Conservation (phyloP, 1,284 basidiomycete genomes). For the Coniophora puteana region DNA sequence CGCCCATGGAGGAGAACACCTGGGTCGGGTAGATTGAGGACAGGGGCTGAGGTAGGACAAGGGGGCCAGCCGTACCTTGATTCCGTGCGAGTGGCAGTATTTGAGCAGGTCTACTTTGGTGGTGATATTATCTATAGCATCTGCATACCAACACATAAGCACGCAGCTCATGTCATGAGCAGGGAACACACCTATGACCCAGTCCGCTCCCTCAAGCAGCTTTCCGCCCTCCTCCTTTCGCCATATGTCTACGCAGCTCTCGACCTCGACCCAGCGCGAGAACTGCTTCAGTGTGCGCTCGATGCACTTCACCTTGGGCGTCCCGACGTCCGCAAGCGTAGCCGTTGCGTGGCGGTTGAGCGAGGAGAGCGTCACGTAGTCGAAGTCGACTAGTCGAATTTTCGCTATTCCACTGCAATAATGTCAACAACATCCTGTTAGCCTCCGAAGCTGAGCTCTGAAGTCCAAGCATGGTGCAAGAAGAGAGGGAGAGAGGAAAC, state of each 20-base stretch:
- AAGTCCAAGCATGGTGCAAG: neutral
- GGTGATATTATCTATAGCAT: conserved; percentile 95
- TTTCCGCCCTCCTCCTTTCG: conserved; percentile 70
- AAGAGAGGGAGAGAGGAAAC: neutral
- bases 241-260: conserved; percentile 83
- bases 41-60: neutral
- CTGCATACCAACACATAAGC: conserved; percentile 34
- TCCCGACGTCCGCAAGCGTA: conserved; percentile 88
- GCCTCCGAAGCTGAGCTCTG: neutral
- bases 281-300: conserved; percentile 73
- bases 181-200: conserved; percentile 72
- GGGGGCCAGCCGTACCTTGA: conserved; percentile 54
- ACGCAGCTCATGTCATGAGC: conserved; percentile 11
- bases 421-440: conserved; percentile 1
- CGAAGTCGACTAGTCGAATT: conserved; percentile 82
- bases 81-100: conserved; percentile 71
- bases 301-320: conserved; percentile 87
- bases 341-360: conserved; percentile 95
- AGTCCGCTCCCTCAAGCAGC: conserved; percentile 79
- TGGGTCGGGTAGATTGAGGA: conserved; percentile 22
- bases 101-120: conserved; percentile 91
- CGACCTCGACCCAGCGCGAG: conserved; percentile 71
- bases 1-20: conserved; percentile 97
- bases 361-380: conserved; percentile 90
- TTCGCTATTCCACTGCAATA: conserved; percentile 62